Evolutionary conservation across 1,284 basidiomycete species (phyloP), one percentile per base, ranked within the genome.

Genomic region (Sanghuangporus weigelae): DNA sequence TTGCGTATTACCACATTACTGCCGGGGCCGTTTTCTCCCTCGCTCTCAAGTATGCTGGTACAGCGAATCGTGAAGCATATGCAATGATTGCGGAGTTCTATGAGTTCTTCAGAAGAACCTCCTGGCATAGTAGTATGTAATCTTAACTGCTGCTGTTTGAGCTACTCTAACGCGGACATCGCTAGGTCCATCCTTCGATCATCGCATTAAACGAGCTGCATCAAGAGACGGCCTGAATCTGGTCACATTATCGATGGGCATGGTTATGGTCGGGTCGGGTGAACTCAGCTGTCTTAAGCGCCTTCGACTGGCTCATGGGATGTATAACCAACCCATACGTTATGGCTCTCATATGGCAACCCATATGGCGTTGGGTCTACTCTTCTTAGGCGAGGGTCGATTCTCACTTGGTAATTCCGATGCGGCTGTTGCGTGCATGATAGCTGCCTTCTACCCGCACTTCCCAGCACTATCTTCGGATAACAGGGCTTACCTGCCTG

Each of bases 251-350:
- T 83, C 95, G 3, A 77, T 97, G 35, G 88, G 89, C 68, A 90
- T 96, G 80, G 90, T 98, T 57, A 95, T 98, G 91, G 93, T 95
- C 0, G 97, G 97, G 2, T 97, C 95, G 0, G 97, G 97, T 11
- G 95, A 99, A 73, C 85, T 98, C 51, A 91, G 90, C 58, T 90
- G 93, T 66, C 80, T 99, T 31, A 86, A 94, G 36, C 84, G 95
- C n/a, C 81, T 98, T 12, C 86, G 97, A 26, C 87, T 92, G 70
- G 88, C 92, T 3, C 98, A 96, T 71, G 96, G 95, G n/a, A 89
- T 93, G 79, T 90, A 92, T 71, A 88, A 90, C 63, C 87, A 86
- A 57, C 81, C 85, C 1, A 85, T 89, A 74, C 87, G 89, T 64
- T 99, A 97, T 71, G 95, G 95, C 1, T 87, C 89, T 12, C 95